Evolutionary conservation across 2,329 filamentous ascomycete genomes (phyloP), one percentile per base, ranked within the genome.

Genomic region (Monosporascus cannonballus): DNA sequence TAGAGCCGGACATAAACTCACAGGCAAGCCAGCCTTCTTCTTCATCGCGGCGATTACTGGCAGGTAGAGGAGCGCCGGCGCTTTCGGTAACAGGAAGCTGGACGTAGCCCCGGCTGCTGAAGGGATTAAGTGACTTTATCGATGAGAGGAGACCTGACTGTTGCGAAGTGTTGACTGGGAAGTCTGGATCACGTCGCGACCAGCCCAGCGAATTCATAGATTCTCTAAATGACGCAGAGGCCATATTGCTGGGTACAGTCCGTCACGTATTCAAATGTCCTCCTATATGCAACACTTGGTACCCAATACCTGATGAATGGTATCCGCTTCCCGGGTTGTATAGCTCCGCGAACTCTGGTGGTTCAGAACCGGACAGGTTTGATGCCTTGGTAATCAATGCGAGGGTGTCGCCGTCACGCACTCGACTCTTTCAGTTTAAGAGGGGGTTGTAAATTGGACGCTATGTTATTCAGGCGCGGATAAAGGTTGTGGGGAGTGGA

Each of bases 121-220:
- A 97, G 1, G 93, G 93, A 71, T 96, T 97, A 62, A 92, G 72
- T 54, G 86, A 90, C 68, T 90, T 85, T 63, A 99, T 79, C 58
- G 86, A 90, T 51, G 89, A 88, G 56, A 96, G 71, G 51, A 97
- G 76, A 27, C 90, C 87, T 57, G 83, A 85, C 65, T 84, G 81
- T 62, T 85, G 81, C 57, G 76, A 77, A 47, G 87, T 94, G 71
- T 83, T 88, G 64, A 87, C 85, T 59, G 90, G 85, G 51, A 87
- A 76, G 65, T 95, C 89, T 59, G 83, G 71, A 54, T 91, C 87
- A 66, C 93, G 84, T 63, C 93, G 87, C 66, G 90, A 90, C 94
- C 94, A 97, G 56, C 94, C 94, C 65, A 97, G 74, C 54, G 90
- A 94, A 77, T 90, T 95, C 79, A 97, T 91, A 22, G 90, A 95